These are phyloP conservation scores for Candida sanyaensis DNA, from an alignment of 1,139 yeast species.

Conservation along the genomic window DNA sequence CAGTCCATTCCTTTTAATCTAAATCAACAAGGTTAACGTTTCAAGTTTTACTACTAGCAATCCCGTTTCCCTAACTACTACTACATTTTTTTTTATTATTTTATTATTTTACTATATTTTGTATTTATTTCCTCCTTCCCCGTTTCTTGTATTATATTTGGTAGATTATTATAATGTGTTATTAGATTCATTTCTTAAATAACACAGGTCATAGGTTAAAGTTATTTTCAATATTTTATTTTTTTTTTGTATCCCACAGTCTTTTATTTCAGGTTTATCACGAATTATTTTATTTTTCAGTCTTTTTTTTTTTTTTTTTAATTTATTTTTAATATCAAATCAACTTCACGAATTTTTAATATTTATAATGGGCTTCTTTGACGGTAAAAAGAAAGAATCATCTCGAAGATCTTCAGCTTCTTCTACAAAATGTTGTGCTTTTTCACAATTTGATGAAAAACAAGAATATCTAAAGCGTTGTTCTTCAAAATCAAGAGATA, in stretches of 20 bases:
- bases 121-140: neutral
- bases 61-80: neutral
- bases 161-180: slow-evolving; percentile 4
- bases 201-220: slow-evolving; percentile 4
- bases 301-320: neutral
- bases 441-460: slow-evolving; percentile 13
- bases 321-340: neutral
- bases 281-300: neutral
- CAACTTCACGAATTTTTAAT: neutral
- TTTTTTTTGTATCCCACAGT: neutral
- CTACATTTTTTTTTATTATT: neutral
- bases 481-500: slow-evolving; percentile 25
- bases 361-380: slow-evolving; percentile 4
- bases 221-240: neutral
- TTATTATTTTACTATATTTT: neutral
- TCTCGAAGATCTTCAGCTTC: slow-evolving; percentile 10
- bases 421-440: slow-evolving; percentile 1
- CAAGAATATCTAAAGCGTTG: slow-evolving; percentile 45
- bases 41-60: too few relatives aligned
- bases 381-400: slow-evolving; percentile 4
- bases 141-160: slow-evolving; percentile 4
- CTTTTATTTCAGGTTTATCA: neutral
- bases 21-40: too few relatives aligned
- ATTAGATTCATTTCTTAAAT: neutral
- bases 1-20: too few relatives aligned